Percentiles rank a stretch among this genome's conserved stretches.
Conservation (phyloP, 805 yeast species). For the Blastobotrys chiropterorum region DNA sequence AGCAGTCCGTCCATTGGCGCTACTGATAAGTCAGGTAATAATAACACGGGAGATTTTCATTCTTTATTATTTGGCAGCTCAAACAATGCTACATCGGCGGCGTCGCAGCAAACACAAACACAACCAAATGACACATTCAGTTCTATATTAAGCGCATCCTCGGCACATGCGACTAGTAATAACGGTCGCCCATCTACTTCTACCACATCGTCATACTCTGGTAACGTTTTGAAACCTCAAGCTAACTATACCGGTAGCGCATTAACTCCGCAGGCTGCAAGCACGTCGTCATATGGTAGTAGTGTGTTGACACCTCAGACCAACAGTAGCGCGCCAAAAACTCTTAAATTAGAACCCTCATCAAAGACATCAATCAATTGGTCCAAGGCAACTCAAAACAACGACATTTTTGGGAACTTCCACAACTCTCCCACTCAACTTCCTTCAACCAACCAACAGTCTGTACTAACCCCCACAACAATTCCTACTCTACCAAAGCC, state of each 20-base stretch:
- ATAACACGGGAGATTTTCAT: slow-evolving; percentile 12
- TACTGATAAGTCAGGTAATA: neutral
- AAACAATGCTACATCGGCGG: neutral
- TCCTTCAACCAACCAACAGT: slow-evolving; percentile 1
- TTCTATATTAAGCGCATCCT: neutral
- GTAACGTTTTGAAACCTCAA: neutral
- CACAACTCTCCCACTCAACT: slow-evolving; percentile 3
- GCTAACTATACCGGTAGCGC: neutral
- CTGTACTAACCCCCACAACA: slow-evolving; percentile 1
- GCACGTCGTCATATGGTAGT: neutral
- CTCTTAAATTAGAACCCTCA: neutral
- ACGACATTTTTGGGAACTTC: neutral
- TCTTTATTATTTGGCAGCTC: slow-evolving; percentile 13
- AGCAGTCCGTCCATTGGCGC: neutral
- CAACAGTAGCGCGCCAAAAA: neutral
- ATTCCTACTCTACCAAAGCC: slow-evolving; percentile 11
- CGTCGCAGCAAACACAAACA: neutral
- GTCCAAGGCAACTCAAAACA: neutral
- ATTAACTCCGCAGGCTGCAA: neutral
- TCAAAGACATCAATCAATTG: neutral
- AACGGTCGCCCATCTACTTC: neutral
- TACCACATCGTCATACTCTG: neutral
- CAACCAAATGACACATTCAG: neutral
- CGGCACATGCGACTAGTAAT: neutral
- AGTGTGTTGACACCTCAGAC: neutral